Conservation (phyloP, 2,329 filamentous ascomycete genomes). For the Cytospora chrysosperma region DNA sequence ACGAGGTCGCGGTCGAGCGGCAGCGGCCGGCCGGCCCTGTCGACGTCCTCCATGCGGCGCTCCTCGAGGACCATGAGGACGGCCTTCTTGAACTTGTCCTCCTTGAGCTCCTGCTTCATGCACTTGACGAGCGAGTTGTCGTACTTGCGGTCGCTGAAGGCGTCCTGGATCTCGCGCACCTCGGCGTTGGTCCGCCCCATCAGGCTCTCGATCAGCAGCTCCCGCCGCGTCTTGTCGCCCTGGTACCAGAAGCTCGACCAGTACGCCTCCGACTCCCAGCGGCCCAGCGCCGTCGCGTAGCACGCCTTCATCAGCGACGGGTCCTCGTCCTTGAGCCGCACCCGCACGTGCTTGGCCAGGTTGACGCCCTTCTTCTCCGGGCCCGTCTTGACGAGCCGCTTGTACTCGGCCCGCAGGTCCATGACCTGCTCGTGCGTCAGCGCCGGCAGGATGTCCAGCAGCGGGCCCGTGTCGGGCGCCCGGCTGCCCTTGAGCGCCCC, state of each 20-base stretch:
- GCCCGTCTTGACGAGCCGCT: constrained; percentile 80
- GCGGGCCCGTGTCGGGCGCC: constrained; percentile 64
- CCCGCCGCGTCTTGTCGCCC: constrained; percentile 76
- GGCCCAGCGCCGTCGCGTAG: constrained; percentile 84
- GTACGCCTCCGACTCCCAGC: constrained; percentile 91
- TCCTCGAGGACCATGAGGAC: constrained; percentile 82
- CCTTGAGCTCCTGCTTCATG: constrained; percentile 89
- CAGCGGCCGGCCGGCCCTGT: constrained; percentile 59
- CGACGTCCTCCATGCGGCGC: constrained; percentile 76
- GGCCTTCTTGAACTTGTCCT: constrained; percentile 93
- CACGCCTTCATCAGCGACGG: constrained; percentile 84
- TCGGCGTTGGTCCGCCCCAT: constrained; percentile 91
- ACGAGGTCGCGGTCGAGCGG: constrained; percentile 60
- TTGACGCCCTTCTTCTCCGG: constrained; percentile 74
- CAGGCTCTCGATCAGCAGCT: constrained; percentile 87
- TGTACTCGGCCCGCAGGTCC: constrained; percentile 85
- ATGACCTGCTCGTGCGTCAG: constrained; percentile 86
- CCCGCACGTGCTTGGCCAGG: constrained; percentile 80
- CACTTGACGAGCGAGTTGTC: constrained; percentile 75
- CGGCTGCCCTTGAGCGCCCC: constrained; percentile 69
- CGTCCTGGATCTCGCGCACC: constrained; percentile 79
- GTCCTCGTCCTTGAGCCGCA: constrained; percentile 69
- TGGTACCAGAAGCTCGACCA: constrained; percentile 99
- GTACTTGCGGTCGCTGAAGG: constrained; percentile 92
- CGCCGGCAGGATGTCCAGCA: constrained; percentile 81